Evolutionary conservation across 371 early-diverging fungal genomes (phyloP), one percentile per base, ranked within the genome.

Genomic region (Cokeromyces recurvatus): DNA sequence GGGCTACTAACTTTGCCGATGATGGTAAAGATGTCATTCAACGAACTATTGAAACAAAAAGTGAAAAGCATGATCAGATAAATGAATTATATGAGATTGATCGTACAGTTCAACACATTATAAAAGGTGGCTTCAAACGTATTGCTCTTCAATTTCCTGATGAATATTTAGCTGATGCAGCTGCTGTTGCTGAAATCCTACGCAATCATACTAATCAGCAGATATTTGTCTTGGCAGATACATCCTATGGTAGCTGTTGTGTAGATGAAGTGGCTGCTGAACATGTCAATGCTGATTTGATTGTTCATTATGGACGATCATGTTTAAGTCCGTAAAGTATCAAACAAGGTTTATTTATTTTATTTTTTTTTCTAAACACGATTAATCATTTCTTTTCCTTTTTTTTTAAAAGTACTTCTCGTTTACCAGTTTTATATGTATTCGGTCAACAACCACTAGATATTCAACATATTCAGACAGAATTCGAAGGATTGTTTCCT

Each of bases 181-280:
- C 88, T 4, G 50, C 66, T 3, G 82, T 95, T 0, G 74, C 82
- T 0, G 53, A 62, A 3, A 43, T 59, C 36, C 62, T 94, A 42
- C 58, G 59, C 11, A 39, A 74, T 17, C 54, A 57, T n/a, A 76
- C 78, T 2, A 57, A 48, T 4, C 55, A 68, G n/a, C 54, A 70
- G 5, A 58, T 89, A 17, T 91, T 78, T 55, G 74, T 95, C 14
- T 64, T 97, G 24, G 97, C 92, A 7, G 97, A 97, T 57, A 95
- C 97, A 0, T 90, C 95, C 10, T 94, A 90, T 54, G 95, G 95
- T 43, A 92, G 94, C 62, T 97, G 97, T 64, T 97, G 97, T 66
- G 92, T 94, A 1, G 97, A 97, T 57, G 92, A 93, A 57, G 90
- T 97, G 1, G 96, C 97, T 17, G 95, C 94, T 11, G 80, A 87